phyloP scores from a whole-genome alignment of 164 flowering plant genomes.

The Vitis rotundifolia region DNA sequence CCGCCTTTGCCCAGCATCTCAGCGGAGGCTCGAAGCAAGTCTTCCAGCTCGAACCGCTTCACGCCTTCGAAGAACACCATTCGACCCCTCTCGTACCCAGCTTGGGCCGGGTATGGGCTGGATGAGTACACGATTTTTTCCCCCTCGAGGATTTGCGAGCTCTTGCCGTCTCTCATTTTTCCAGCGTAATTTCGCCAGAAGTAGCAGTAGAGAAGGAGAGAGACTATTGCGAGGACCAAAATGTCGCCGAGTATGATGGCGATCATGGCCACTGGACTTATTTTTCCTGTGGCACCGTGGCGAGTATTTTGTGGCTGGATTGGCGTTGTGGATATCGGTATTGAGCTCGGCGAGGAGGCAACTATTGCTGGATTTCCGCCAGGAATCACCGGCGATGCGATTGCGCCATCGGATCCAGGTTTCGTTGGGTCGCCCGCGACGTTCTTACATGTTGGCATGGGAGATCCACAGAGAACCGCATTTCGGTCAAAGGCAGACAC shows the following conservation, averaged over 20 bases:
- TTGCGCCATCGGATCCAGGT: constrained; percentile 46
- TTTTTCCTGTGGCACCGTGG: constrained; percentile 24
- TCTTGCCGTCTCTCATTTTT: constrained; percentile 14
- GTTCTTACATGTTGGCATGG: constrained; percentile 43
- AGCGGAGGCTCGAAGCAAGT: constrained; percentile 85
- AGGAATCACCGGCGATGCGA: constrained; percentile 34
- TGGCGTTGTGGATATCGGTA: constrained; percentile 27
- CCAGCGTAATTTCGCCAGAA: constrained; percentile 54
- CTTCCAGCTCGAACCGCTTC: constrained; percentile 84
- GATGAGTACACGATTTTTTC: constrained; percentile 74
- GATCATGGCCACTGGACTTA: constrained; percentile 51
- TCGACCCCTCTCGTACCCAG: constrained; percentile 57
- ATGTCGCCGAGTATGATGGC: constrained; percentile 71
- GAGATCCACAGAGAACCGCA: constrained; percentile 61
- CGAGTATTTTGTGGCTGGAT: constrained; percentile 3
- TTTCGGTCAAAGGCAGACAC: constrained; percentile 51
- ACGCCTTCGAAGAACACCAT: constrained; percentile 81
- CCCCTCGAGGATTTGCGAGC: constrained; percentile 39
- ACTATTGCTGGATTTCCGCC: constrained; percentile 22
- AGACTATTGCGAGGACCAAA: constrained; percentile 45
- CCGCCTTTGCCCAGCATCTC: constrained; percentile 96
- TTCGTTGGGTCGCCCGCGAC: constrained; percentile 35
- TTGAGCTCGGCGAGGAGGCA: constrained; percentile 50
- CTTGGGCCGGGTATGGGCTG: constrained; percentile 49
- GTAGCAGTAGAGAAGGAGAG: constrained; percentile 64